Evolutionary conservation across 306 rosid species (phyloP).

Genomic region (Leucaena leucocephala): DNA sequence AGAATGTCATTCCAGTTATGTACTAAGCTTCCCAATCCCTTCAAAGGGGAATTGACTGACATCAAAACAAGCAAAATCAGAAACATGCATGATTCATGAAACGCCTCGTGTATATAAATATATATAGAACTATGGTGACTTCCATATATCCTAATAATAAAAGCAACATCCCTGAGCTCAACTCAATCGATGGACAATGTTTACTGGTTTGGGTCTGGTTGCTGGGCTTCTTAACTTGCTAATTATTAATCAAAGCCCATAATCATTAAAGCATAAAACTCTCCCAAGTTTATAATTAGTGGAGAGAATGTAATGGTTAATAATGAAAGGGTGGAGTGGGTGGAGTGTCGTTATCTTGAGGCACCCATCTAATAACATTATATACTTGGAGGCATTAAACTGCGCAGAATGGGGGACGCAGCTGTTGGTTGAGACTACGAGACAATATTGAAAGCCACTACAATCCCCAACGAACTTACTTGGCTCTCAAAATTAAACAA

Average conservation of each 20-base stretch:
- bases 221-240: conserved; percentile 30
- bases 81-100: neutral
- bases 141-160: neutral
- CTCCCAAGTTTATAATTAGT: conserved; percentile 32
- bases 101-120: neutral
- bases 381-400: conserved; percentile 33
- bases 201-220: conserved; percentile 10
- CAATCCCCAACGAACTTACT: conserved; percentile 52
- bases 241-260: conserved; percentile 37
- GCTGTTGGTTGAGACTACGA: conserved; percentile 49
- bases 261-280: neutral
- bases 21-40: neutral
- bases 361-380: conserved; percentile 46
- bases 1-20: conserved; percentile 38
- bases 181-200: neutral
- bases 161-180: neutral
- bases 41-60: conserved; percentile 1
- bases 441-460: conserved; percentile 41
- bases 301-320: conserved; percentile 33
- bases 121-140: neutral
- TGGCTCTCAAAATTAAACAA: conserved; percentile 12
- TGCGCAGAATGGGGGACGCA: conserved; percentile 47
- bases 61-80: conserved; percentile 8
- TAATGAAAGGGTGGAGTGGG: conserved; percentile 46
- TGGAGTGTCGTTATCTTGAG: conserved; percentile 51